Conservation (phyloP, 139 green algal species). For the Auxenochlorella pyrenoidosa region DNA sequence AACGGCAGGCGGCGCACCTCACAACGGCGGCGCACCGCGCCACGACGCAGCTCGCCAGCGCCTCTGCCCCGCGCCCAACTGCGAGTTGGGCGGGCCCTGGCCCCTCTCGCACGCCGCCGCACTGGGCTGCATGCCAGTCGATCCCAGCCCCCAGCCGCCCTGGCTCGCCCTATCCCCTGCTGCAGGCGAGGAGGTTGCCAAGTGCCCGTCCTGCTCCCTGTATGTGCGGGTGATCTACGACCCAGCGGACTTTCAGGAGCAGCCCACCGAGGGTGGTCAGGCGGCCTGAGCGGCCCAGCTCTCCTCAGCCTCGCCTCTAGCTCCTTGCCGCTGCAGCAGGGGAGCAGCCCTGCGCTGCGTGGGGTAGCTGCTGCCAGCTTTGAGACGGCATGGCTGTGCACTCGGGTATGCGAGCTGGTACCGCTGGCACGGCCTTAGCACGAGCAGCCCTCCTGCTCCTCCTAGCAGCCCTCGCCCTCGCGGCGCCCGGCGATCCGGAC, state of each 20-base stretch:
- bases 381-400: neutral
- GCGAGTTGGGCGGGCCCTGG: too few relatives aligned
- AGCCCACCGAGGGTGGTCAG: neutral
- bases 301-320: neutral
- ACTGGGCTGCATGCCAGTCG: too few relatives aligned
- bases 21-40: too few relatives aligned
- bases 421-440: neutral
- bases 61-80: too few relatives aligned
- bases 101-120: too few relatives aligned
- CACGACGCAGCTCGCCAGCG: too few relatives aligned
- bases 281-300: neutral
- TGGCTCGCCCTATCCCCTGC: slow-evolving; percentile 36
- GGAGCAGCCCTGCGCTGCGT: neutral
- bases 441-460: neutral
- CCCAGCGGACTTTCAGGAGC: slow-evolving; percentile 45
- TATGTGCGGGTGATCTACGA: slow-evolving; percentile 97
- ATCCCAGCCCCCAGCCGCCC: neutral
- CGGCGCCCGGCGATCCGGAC: neutral
- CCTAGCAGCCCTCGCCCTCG: neutral
- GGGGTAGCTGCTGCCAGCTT: neutral
- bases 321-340: neutral
- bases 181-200: slow-evolving; percentile 92
- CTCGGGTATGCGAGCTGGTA: neutral
- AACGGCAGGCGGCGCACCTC: too few relatives aligned
- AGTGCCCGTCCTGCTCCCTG: slow-evolving; percentile 95